Evolutionary conservation across 805 yeast species (phyloP).

Genomic region (Candida hispaniensis): DNA sequence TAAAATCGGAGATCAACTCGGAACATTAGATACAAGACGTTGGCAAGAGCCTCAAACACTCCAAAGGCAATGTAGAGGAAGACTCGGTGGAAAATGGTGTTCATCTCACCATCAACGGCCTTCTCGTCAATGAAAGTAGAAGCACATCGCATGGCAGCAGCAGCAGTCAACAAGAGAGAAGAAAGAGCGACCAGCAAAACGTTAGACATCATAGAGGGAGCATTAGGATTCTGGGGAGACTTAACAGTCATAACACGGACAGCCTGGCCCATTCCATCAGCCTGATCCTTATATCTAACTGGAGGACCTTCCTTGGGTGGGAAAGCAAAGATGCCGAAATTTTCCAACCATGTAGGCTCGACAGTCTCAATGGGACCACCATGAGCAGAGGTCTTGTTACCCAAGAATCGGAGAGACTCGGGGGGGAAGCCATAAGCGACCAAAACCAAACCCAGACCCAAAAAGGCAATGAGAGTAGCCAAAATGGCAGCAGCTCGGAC

Average conservation of each 20-base stretch:
- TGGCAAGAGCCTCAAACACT: constrained; percentile 47
- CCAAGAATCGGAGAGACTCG: constrained; percentile 35
- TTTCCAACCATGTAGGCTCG: constrained; percentile 71
- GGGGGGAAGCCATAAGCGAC: constrained; percentile 48
- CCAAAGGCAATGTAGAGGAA: constrained; percentile 65
- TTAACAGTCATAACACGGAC: constrained; percentile 47
- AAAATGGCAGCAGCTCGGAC: constrained; percentile 42
- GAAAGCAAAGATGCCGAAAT: constrained; percentile 48
- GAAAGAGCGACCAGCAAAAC: constrained; percentile 27
- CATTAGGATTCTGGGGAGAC: constrained; percentile 25
- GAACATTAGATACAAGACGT: constrained; percentile 45
- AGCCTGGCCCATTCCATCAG: constrained; percentile 31
- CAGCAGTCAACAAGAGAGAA: constrained; percentile 22
- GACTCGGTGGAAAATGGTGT: constrained; percentile 37
- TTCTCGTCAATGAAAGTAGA: constrained; percentile 23
- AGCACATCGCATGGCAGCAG: constrained; percentile 29
- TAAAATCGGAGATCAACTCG: constrained; percentile 70
- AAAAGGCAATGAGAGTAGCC: constrained; percentile 41
- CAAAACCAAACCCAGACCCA: constrained; percentile 40
- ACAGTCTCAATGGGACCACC: constrained; percentile 29
- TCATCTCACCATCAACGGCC: constrained; percentile 19
- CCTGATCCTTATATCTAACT: constrained; percentile 35
- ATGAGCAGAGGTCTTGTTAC: constrained; percentile 11
- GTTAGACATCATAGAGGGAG: constrained; percentile 34
- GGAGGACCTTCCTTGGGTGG: constrained; percentile 41